Base-by-base conservation (phyloP, 2,329 filamentous ascomycete genomes). In the Sodiomyces alkalinus region DNA sequence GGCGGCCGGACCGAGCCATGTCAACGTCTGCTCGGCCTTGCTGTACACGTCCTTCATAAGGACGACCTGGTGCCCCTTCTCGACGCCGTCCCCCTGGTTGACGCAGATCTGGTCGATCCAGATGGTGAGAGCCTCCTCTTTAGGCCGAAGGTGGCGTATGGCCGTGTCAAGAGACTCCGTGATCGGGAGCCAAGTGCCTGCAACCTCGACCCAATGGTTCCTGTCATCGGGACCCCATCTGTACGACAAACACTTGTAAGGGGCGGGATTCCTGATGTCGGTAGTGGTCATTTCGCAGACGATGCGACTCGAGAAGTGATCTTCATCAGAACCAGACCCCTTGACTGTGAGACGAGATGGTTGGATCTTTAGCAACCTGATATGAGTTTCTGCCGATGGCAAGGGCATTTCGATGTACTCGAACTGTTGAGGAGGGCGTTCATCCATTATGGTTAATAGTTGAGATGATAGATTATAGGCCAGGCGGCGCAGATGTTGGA, bases 31-130 rank as follows among this genome's bases (percentile, higher is more conserved):
- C 3, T 35, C 20, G 4, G 52, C 51, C 18, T 43, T 44, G 22
- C 46, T 42, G 31, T 53, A 56, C 7, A 56, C 46, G 7, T 40
- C 37, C 25, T 51, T 49, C 53, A 56, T 57, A 11, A 56, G 31
- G 18, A 38, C 38, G n/a, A 57, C 51, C 41, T 57, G 52, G 5
- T 39, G 39, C 27, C 44, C 46, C 22, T 51, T 44, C 34, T 56
- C 53, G 3, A 32, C 34, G 11, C 48, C 37, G 24, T 56, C 46
- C 3, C 42, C 41, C 32, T 56, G 53, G 31, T 57, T 53, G 31
- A 57, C 55, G 36, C 53, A 57, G 22, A 56, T 39, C 37, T 56
- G 52, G 20, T 56, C 53, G 3, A 54, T 47, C 53, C 53, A 56
- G 6, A 56, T 39, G 17, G 22, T 32, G n/a, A 36, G 22, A 18